Evolutionary conservation across 768 basidiomycete species (phyloP), one percentile per base, ranked within the genome.

Genomic region (Boletus eberwhitei): DNA sequence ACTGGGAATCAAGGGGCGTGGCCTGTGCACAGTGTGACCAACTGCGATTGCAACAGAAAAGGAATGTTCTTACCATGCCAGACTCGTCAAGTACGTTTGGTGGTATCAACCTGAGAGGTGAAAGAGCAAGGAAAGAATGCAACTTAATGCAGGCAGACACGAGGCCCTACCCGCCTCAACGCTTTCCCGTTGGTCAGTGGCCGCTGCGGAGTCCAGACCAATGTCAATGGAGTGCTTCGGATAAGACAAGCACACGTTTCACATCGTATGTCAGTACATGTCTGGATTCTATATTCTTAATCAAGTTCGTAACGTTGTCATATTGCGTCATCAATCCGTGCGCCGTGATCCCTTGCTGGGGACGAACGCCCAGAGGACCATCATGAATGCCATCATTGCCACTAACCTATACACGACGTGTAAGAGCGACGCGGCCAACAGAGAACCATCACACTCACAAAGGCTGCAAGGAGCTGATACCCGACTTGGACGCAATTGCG

Each of bases 401-500:
- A 79, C 67, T 2, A 70, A 54, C 39, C 69, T 70, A n/a, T 24
- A 19, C n/a, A 13, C 9, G 2, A 29, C 5, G 0, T 1, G 19
- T 59, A 0, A 61, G 46, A 44, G n/a, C 4, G 2, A 22, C 6
- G 16, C 14, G 0, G 1, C n/a, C 4, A 13, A 47, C 24, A 16
- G n/a, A 26, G 21, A 22, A 22, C 1, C 2, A 36, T 26, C 7
- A 26, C 34, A 60, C 69, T 51, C 51, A 70, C 69, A 71, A 17
- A 16, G 69, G 69, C 57, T 78, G 78, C 53, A 81, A 52, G 12
- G 68, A 64, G 16, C 58, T 59, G 35, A 82, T 82, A 0, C 79
- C 88, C 36, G 82, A 79, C 55, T 76, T 82, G 24, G 77, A 76
- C 7, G 88, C 80, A 24, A 91, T 77, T 2, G 83, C 78, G 22